phyloP scores from a whole-genome alignment of 202 grass and related monocot genomes.

The Hordeum pubiflorum region DNA sequence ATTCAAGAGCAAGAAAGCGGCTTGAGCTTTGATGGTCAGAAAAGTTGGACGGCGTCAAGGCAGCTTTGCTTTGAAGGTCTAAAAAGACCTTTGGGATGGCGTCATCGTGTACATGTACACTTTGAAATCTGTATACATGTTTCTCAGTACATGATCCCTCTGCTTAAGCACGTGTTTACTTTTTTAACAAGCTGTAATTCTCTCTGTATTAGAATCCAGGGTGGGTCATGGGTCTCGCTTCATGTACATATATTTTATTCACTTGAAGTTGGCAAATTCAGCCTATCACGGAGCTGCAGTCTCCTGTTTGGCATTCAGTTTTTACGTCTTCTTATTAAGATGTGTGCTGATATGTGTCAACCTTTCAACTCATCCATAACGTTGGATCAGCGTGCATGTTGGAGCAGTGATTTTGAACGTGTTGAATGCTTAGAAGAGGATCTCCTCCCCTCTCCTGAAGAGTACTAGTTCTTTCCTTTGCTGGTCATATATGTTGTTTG shows the following conservation, averaged over 20 bases:
- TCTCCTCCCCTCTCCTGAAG: too few relatives aligned
- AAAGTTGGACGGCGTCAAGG: neutral
- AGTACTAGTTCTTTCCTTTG: too few relatives aligned
- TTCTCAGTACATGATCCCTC: neutral
- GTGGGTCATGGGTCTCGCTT: neutral
- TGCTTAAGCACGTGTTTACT: neutral
- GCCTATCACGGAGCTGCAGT: neutral
- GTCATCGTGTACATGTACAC: neutral
- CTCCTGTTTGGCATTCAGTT: neutral
- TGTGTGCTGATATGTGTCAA: neutral
- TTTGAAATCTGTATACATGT: conserved; percentile 21
- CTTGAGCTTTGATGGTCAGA: conserved; percentile 23
- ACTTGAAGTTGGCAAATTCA: neutral
- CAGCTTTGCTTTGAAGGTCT: neutral
- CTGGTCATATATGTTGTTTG: too few relatives aligned
- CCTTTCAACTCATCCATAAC: too few relatives aligned
- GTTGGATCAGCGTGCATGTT: too few relatives aligned
- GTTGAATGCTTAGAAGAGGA: too few relatives aligned
- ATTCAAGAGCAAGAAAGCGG: conserved; percentile 73
- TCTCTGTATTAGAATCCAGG: neutral
- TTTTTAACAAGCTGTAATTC: neutral
- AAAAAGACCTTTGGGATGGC: neutral
- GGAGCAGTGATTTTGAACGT: too few relatives aligned
- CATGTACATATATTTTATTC: conserved; percentile 1
- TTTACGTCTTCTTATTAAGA: neutral